Evolutionary conservation across 1,139 yeast genomes (phyloP).

Genomic region (Suhomyces wounanorum): DNA sequence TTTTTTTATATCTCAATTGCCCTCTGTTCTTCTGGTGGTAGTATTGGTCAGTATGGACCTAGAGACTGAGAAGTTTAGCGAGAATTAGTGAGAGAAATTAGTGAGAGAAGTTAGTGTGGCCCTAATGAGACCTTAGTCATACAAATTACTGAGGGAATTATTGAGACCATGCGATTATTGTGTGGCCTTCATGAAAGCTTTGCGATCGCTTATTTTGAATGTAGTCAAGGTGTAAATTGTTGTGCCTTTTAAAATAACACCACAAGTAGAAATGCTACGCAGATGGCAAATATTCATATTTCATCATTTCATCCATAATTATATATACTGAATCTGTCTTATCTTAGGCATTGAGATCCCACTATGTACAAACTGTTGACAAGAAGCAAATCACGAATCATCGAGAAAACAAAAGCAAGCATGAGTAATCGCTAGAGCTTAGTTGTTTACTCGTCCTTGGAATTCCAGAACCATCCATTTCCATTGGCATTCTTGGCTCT

Average conservation of each 20-base stretch:
- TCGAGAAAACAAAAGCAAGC: neutral
- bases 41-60: no score
- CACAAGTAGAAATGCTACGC: no score
- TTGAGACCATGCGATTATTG: no score
- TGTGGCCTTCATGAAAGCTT: no score
- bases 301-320: neutral
- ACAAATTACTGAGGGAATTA: neutral
- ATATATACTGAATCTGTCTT: neutral
- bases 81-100: neutral
- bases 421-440: neutral
- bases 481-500: slow-evolving; percentile 2
- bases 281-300: neutral
- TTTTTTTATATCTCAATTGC: no score
- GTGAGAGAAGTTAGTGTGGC: neutral
- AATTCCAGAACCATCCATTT: slow-evolving; percentile 20
- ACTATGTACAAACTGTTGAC: neutral
- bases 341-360: neutral
- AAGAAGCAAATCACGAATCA: neutral
- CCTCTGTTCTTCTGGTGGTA: no score
- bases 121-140: neutral
- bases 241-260: no score
- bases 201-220: no score
- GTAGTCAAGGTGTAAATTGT: no score
- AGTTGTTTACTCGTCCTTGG: slow-evolving; percentile 5
- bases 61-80: neutral